phyloP scores from a whole-genome alignment of 306 rosid species.

The Quillaja saponaria region DNA sequence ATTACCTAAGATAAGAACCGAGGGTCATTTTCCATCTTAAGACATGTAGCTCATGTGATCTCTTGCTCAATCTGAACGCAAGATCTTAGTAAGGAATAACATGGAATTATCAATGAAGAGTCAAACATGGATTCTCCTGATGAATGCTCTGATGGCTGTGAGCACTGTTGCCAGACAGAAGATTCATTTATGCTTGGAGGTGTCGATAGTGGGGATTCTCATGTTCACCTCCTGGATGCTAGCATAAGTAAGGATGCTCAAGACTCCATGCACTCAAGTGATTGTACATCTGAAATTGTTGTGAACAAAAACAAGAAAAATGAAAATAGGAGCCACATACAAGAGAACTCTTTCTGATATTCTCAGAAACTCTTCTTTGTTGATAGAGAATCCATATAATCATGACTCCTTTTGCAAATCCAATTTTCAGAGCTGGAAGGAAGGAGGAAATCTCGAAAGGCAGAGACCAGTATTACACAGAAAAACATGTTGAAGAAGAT shows the following conservation, averaged over 20 bases:
- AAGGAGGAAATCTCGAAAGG: slow-evolving; percentile 27
- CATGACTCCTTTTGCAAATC: slow-evolving; percentile 35
- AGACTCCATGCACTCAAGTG: slow-evolving; percentile 68
- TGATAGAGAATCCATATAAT: slow-evolving; percentile 33
- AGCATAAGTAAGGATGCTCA: slow-evolving; percentile 50
- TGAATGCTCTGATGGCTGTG: slow-evolving; percentile 51
- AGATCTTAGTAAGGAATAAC: slow-evolving; percentile 33
- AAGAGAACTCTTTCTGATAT: slow-evolving; percentile 55
- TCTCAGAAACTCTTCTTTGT: slow-evolving; percentile 46
- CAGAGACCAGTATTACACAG: slow-evolving; percentile 35
- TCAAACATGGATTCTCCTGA: slow-evolving; percentile 53
- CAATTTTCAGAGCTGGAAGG: slow-evolving; percentile 63
- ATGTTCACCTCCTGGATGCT: slow-evolving; percentile 56
- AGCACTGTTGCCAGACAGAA: slow-evolving; percentile 44
- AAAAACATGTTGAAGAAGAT: slow-evolving; percentile 65
- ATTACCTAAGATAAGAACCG: too few species aligned
- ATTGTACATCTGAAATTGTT: slow-evolving; percentile 60
- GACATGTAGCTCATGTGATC: slow-evolving; percentile 25
- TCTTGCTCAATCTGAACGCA: too few species aligned
- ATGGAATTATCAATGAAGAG: slow-evolving; percentile 41
- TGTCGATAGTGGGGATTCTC: slow-evolving; percentile 48
- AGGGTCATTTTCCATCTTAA: too few species aligned
- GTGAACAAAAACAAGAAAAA: slow-evolving; percentile 39
- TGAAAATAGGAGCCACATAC: slow-evolving; percentile 41
- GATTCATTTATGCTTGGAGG: slow-evolving; percentile 55